Evolutionary conservation across 2,329 filamentous ascomycete genomes (phyloP), one percentile per base, ranked within the genome.

Genomic region (Blastomyces gilchristii): DNA sequence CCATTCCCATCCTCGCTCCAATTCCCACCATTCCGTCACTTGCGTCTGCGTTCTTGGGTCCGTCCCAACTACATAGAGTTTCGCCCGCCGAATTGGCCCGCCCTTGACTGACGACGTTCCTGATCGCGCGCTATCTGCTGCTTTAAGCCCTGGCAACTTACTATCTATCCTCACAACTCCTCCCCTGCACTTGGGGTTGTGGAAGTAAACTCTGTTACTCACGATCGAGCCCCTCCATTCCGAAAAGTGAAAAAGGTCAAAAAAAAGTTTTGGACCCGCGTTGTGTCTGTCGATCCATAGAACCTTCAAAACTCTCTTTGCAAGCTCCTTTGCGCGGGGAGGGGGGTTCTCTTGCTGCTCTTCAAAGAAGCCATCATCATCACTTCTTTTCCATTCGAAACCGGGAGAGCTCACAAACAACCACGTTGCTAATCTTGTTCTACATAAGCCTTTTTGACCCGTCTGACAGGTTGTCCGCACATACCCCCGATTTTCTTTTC

Each of bases 91-190:
- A 58, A 43, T 43, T 43, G 37, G 54, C 54, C 37, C 37, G 54
- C 54, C 54, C 54, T 43, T 58, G 28, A 16, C 16, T 58, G 28
- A 31, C 43, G 28, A 58, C 37, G 54, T 58, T 58, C 54, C 54
- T 58, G 54, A 58, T 58, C 54, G 54, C 54, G 54, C 54, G 54
- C 54, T 58, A 58, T 58, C 54, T 58, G 54, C 54, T 58, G 54
- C 54, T 43, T 58, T 58, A 58, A 58, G 34, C 54, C 54, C 54
- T 56, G 54, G n/a, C 31, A 22, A 22, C n/a, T 22, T 22, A 22
- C n/a, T 22, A 22, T 22, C 31, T 39, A 39, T 56, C 18, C 22
- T 58, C 53, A 37, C 34, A n/a, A 34, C n/a, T 31, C 28, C 12
- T 39, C n/a, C n/a, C 14, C 1, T 12, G 4, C 11, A 43, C 37